Evolutionary conservation across 2,329 filamentous ascomycete species (phyloP).

Genomic region (Aspergillus ruber): DNA sequence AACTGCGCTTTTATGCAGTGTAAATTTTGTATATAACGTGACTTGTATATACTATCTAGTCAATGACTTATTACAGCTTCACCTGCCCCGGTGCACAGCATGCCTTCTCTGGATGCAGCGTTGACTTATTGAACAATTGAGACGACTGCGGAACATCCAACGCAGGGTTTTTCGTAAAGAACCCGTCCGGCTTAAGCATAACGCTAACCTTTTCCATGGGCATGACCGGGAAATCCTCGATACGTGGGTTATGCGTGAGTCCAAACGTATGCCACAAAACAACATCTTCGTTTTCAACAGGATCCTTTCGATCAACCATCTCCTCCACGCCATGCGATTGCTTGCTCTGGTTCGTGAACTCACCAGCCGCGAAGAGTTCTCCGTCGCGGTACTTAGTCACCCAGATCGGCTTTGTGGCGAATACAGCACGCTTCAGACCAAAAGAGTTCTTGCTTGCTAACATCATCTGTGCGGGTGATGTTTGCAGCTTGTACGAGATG

Average conservation of each 20-base stretch:
- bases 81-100: constrained; percentile 15
- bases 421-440: constrained; percentile 43
- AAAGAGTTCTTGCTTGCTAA: constrained; percentile 42
- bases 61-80: constrained; percentile 16
- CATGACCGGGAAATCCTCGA: constrained; percentile 65
- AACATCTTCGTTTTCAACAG: constrained; percentile 43
- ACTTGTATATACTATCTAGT: background rate
- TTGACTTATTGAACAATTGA: constrained; percentile 36
- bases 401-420: constrained; percentile 50
- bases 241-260: constrained; percentile 57
- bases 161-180: constrained; percentile 47
- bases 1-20: background rate
- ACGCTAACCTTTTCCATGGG: constrained; percentile 50
- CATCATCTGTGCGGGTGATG: constrained; percentile 45
- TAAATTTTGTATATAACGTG: background rate
- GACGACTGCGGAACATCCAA: constrained; percentile 39
- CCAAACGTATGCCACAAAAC: constrained; percentile 41
- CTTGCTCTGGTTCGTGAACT: constrained; percentile 49
- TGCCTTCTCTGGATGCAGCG: constrained; percentile 23
- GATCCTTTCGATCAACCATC: constrained; percentile 44
- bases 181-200: constrained; percentile 44
- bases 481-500: constrained; percentile 46
- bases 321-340: constrained; percentile 49
- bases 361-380: constrained; percentile 47
- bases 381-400: constrained; percentile 49